Evolutionary conservation across 768 basidiomycete species (phyloP), one percentile per base, ranked within the genome.

Genomic region (Grammothele lineata): DNA sequence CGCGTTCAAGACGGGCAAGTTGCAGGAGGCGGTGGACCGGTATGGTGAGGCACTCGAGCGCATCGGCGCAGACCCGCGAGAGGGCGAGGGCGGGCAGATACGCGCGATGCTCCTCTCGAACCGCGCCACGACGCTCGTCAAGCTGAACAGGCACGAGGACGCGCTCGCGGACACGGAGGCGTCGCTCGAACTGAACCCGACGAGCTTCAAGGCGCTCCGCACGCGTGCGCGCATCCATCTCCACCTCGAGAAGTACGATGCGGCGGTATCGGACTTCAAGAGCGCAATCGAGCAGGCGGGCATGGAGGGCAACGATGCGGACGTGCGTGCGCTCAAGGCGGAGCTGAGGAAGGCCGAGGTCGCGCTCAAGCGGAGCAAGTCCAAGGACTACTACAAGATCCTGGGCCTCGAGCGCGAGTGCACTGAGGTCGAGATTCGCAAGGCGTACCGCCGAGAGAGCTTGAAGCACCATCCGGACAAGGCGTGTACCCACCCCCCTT

Each of bases 331-430:
- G 18, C 71, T 92, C 40, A 76, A 70, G 47, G 56, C 60, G 0
- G 91, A 94, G 59, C 70, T 92, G 34, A 83, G 79, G 65, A 87
- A 90, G 63, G 90, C 90, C 0, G 89, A 94, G 66, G 79, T 78
- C 3, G 83, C 77, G 43, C 69, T 92, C 53, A 92, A 92, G 74
- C 70, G 85, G 54, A 90, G 87, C 69, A 92, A 93, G 72, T 83
- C 86, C 45, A 92, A 92, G 67, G 91, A 93, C 59, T 90, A 90
- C 60, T 89, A 88, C 64, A 87, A 88, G 68, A 89, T 89, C 56
- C 72, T 90, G 14, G 74, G 78, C 17, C 64, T 89, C 4, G 19
- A 71, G 18, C 68, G 79, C 48, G 83, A 84, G 21, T 84, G 82
- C 57, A 69, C 68, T 1, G 86, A 88, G 22, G 40, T 57, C 4